A percentile compares a stretch with the other conserved stretches of the same genome.
These are phyloP conservation scores for Mucor velutinosus DNA, from an alignment of 371 early-diverging fungal species.

Conservation along the genomic window DNA sequence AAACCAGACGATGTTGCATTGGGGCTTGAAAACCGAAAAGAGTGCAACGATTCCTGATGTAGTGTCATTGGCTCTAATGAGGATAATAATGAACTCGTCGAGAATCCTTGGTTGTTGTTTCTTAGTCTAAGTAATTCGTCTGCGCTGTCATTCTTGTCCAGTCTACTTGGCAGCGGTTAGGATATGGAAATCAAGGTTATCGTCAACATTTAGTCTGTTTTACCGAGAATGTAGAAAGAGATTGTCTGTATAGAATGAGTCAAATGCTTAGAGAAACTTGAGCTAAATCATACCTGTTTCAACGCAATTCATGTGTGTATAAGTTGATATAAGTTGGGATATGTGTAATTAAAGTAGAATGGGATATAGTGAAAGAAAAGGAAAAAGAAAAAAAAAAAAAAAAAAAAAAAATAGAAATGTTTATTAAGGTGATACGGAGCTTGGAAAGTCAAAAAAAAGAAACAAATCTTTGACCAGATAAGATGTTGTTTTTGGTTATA, in stretches of 20 bases:
- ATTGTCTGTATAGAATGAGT: background rate
- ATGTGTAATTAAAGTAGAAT: background rate
- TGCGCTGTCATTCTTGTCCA: background rate
- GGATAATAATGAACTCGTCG: background rate
- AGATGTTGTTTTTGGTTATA: background rate
- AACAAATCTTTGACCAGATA: background rate
- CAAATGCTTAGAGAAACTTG: background rate
- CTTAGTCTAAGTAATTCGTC: constrained; percentile 3
- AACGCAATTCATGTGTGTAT: constrained; percentile 8
- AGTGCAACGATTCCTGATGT: constrained; percentile 6
- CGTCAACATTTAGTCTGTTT: background rate
- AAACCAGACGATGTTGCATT: constrained; percentile 5
- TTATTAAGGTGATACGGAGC: background rate
- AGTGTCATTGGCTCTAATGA: constrained; percentile 1
- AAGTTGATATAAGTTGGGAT: background rate
- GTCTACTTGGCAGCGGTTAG: background rate
- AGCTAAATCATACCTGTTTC: background rate
- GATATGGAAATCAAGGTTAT: background rate
- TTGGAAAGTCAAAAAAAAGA: background rate
- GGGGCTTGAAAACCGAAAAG: constrained; percentile 7
- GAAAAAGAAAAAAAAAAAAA: background rate
- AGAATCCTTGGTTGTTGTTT: background rate
- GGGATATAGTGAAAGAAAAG: background rate
- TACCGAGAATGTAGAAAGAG: constrained; percentile 11
- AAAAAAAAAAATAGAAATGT: constrained; percentile 1